Base-by-base conservation (phyloP, 164 flowering plant genomes). In the Vitis amurensis region DNA sequence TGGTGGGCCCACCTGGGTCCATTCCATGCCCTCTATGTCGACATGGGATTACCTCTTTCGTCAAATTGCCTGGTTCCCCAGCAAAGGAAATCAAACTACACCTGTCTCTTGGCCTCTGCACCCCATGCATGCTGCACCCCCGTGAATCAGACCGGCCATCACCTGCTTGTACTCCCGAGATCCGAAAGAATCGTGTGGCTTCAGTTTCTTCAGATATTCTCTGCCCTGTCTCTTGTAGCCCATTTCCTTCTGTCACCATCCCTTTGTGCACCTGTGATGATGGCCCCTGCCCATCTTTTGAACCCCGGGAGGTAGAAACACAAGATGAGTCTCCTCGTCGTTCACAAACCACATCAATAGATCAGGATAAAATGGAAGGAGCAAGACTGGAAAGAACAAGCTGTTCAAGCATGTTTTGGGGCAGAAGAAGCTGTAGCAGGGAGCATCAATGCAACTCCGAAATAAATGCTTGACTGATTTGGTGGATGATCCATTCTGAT, bases 1-100 rank as follows among this genome's bases (percentile, higher is more conserved):
- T 68, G 50, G 73, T 73, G 1, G 87, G 87, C 16, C 91, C 93
- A 11, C 85, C 92, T 4, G 98, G 98, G 2, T 87, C 97, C 59
- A 90, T 95, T 74, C 91, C 99, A 9, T 93, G 99, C 71, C 99
- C 99, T 50, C 91, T 95, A 13, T 95, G 98, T 55, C 82, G 98
- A 50, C 84, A 87, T 64, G 90, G 95, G 19, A 91, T 94, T 31
- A 71, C 84, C 12, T 87, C 91, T 4, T 92, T 94, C 55, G 53
- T 66, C 37, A 91, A 81, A 77, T 73, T 91, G 47, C 88, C 88
- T 11, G 82, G 89, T 50, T 85, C 91, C 67, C 80, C 84, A 9
- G 72, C 80, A 14, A 93, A 87, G 73, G 95, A 88, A 72, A 83
- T 82, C 13, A 89, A 87, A 73, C 68, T 82, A 29, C 81, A 81